Conservation (phyloP, 73 alveolate genomes). For the Uronychia binucleata region DNA sequence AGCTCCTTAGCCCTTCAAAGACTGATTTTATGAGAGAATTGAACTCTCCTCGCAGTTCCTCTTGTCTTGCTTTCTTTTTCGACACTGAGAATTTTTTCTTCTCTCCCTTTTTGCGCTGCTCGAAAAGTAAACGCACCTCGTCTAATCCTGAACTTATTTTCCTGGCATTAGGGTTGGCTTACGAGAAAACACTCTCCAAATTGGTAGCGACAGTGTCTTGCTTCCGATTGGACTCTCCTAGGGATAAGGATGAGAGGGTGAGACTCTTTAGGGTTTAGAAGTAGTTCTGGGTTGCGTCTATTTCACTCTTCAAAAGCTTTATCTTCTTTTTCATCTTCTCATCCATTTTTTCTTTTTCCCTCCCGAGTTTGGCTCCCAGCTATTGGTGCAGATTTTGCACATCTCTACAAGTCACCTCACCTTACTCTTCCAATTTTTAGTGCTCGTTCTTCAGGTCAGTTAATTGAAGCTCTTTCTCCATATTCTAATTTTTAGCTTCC, state of each 20-base stretch:
- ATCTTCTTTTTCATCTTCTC: not conserved
- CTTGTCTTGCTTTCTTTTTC: not conserved
- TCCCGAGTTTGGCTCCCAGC: too few species aligned
- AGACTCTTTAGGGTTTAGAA: not conserved
- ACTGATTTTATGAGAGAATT: not conserved
- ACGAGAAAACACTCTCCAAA: not conserved
- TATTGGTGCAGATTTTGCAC: too few species aligned
- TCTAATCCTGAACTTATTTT: not conserved
- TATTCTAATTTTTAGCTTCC: too few species aligned
- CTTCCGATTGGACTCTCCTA: not conserved
- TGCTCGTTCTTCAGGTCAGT: too few species aligned
- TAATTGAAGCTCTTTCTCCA: too few species aligned
- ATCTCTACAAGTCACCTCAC: too few species aligned
- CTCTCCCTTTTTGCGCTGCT: not conserved
- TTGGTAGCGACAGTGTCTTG: not conserved
- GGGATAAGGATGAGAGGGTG: not conserved
- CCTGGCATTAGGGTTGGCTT: not conserved
- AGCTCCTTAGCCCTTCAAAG: not conserved
- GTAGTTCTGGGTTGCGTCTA: not conserved
- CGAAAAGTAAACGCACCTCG: not conserved
- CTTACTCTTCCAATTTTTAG: too few species aligned
- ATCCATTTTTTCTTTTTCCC: too few species aligned
- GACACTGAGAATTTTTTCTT: not conserved
- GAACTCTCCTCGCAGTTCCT: not conserved
- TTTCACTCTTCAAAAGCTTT: not conserved